These are phyloP conservation scores for Singerocomus inundabilis DNA, from an alignment of 1,284 basidiomycete genomes.

Conservation along the genomic window DNA sequence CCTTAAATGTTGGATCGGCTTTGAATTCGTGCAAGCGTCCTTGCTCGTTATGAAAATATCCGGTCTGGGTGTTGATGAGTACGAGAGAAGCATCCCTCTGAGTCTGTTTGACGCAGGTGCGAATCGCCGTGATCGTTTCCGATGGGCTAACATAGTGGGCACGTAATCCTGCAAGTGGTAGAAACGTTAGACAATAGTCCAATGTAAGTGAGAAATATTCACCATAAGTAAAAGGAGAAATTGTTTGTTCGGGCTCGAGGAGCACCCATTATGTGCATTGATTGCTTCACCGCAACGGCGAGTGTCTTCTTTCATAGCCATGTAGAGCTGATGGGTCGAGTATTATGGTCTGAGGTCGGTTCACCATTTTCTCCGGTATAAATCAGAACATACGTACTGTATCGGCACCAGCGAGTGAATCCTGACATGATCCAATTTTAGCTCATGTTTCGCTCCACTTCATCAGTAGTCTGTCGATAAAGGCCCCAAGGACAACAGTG, in stretches of 20 bases:
- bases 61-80: not conserved
- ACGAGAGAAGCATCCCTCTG: not conserved
- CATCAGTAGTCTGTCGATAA: too few relatives aligned
- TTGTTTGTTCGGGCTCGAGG: not conserved
- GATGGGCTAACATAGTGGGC: slow-evolving; percentile 1
- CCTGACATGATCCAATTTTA: too few relatives aligned
- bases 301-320: too few relatives aligned
- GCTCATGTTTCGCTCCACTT: too few relatives aligned
- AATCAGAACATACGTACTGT: too few relatives aligned
- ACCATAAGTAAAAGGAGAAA: not conserved
- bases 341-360: too few relatives aligned
- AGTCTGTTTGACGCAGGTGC: not conserved
- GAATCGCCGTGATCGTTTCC: slow-evolving; percentile 4
- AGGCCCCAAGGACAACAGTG: too few relatives aligned
- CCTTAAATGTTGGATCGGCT: not conserved
- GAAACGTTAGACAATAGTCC: not conserved
- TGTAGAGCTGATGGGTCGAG: too few relatives aligned
- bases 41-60: not conserved
- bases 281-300: not conserved
- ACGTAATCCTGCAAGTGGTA: not conserved
- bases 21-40: not conserved
- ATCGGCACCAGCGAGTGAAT: too few relatives aligned
- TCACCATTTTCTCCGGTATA: too few relatives aligned
- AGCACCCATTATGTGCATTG: not conserved
- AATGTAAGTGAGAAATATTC: not conserved